Evolutionary conservation across 148 eudicot genomes (phyloP).

Genomic region (Arctostaphylos glauca): DNA sequence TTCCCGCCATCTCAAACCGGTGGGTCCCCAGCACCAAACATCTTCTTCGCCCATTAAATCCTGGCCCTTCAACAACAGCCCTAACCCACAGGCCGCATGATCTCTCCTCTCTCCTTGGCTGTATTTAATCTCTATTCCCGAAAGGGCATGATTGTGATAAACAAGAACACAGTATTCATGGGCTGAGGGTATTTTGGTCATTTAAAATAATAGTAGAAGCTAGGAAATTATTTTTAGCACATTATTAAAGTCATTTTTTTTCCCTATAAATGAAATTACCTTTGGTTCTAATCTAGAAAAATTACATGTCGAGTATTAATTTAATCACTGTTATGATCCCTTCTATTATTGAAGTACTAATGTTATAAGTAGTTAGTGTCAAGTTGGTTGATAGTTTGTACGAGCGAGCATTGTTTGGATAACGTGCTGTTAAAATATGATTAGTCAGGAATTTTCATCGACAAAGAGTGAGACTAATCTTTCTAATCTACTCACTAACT

Average conservation of each 20-base stretch:
- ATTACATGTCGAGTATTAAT: neutral
- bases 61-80: conserved; percentile 21
- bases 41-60: conserved; percentile 9
- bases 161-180: too few species aligned
- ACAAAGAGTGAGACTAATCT: too few species aligned
- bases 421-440: too few species aligned
- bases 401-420: neutral
- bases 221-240: neutral
- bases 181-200: neutral
- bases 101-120: conserved; percentile 2
- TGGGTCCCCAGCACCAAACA: conserved; percentile 9
- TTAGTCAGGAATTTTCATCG: too few species aligned
- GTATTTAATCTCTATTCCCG: neutral
- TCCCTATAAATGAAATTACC: neutral
- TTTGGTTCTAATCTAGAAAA: neutral
- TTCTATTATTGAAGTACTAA: neutral
- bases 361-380: neutral
- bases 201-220: neutral
- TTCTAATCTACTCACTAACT: too few species aligned
- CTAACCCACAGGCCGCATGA: conserved; percentile 15
- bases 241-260: neutral
- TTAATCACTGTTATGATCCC: neutral
- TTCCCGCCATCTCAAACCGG: conserved; percentile 5
- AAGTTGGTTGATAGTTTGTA: neutral
- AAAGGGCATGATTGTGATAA: too few species aligned